Conservation (phyloP, 768 basidiomycete genomes). For the Pisolithus microcarpus region DNA sequence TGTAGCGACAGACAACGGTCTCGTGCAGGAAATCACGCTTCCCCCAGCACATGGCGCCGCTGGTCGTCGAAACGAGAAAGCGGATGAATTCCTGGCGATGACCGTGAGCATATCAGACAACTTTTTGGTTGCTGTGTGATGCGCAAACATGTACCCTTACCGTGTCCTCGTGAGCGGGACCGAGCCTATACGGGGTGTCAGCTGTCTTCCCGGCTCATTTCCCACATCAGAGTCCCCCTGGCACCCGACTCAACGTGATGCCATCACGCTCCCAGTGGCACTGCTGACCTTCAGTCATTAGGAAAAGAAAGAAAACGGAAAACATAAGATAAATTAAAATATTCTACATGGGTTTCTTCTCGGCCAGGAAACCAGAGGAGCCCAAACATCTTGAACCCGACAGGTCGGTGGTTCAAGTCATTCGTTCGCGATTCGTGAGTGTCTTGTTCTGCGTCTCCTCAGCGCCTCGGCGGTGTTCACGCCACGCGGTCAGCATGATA, state of each 20-base stretch:
- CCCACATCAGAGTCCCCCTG: slow-evolving; percentile 13
- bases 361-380: slow-evolving; percentile 16
- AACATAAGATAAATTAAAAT: background rate
- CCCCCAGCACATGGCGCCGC: background rate
- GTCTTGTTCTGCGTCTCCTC: slow-evolving; percentile 7
- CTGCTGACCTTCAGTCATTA: background rate
- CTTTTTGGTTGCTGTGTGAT: background rate
- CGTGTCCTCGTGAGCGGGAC: slow-evolving; percentile 4
- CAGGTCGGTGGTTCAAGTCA: slow-evolving; percentile 48
- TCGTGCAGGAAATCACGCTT: background rate
- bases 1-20: slow-evolving; percentile 12
- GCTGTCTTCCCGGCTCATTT: slow-evolving; percentile 13
- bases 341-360: slow-evolving; percentile 27
- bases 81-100: no score
- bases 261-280: slow-evolving; percentile 1
- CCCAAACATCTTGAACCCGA: slow-evolving; percentile 22
- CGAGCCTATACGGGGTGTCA: slow-evolving; percentile 19
- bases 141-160: no score
- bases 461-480: background rate
- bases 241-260: slow-evolving; percentile 15
- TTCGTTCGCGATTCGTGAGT: slow-evolving; percentile 57
- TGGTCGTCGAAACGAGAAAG: background rate
- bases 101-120: no score
- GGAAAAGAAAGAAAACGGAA: slow-evolving; percentile 1
- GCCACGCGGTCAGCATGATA: slow-evolving; percentile 40